Evolutionary conservation across 2,329 filamentous ascomycete genomes (phyloP), one percentile per base, ranked within the genome.

Genomic region (Colletotrichum euphorbiae): DNA sequence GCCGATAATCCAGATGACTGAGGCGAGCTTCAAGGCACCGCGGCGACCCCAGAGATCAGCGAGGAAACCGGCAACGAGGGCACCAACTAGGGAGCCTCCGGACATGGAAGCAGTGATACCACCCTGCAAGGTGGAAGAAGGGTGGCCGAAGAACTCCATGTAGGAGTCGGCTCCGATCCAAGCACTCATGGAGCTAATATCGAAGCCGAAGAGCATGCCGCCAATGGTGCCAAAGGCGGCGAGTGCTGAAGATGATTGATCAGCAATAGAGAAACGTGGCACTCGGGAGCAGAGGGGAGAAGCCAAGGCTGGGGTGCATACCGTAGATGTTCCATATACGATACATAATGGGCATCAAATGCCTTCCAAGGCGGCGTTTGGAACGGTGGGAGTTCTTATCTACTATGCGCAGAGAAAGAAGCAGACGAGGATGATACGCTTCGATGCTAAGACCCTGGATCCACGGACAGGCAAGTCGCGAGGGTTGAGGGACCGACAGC

Each of bases 171-270:
- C 83, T 31, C 82, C 83, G 69, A 87, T 84, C 73, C 87, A 87
- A 65, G 85, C 86, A 15, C 83, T 84, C 83, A 88, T 88, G 65
- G 85, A 87, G 31, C 82, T 83, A 67, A 88, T 86, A 70, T 88
- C 86, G 75, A 88, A 88, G 65, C 84, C 84, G 71, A 86, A 86
- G 38, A 81, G 77, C 75, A 80, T 79, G 60, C 80, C 80, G 70
- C 80, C 80, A 57, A 81, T 80, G 68, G 79, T 81, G 75, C 77
- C 78, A 56, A 80, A 74, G 74, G 76, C 77, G 66, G 78, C 78
- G 55, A 80, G 73, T 1, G 76, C 78, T 80, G 36, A 3, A n/a
- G 4, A 24, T 2, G 1, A 28, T 31, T n/a, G 40, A 38, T 58
- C 15, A 58, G 50, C 13, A 43, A 31, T n/a, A 3, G 2, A n/a